These are phyloP conservation scores for Stagonosporopsis tanaceti DNA, from an alignment of 2,329 filamentous ascomycete species.

Conservation along the genomic window DNA sequence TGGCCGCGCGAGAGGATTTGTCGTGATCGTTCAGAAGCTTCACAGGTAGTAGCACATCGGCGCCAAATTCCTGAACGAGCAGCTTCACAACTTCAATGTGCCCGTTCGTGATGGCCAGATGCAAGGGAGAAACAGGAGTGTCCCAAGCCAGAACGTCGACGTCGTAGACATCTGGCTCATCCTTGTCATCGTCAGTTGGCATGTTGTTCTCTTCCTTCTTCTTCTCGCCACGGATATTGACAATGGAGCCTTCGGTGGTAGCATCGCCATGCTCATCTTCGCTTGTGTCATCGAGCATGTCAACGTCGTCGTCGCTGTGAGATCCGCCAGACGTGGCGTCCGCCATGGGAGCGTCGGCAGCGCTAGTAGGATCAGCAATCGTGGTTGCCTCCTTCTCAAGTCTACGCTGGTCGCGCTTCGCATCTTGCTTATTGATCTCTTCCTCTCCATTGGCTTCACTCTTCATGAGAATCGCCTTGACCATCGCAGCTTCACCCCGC, in stretches of 20 bases:
- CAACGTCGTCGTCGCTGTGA: constrained; percentile 59
- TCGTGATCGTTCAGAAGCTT: constrained; percentile 65
- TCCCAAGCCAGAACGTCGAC: constrained; percentile 85
- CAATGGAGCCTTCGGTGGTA: constrained; percentile 78
- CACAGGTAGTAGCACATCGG: constrained; percentile 77
- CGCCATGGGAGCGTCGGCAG: constrained; percentile 22
- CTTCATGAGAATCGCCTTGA: constrained; percentile 75
- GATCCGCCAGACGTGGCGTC: constrained; percentile 50
- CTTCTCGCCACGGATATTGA: constrained; percentile 61
- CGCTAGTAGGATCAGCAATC: constrained; percentile 6
- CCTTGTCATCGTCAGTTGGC: constrained; percentile 62
- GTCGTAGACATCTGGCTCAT: constrained; percentile 81
- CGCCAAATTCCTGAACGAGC: constrained; percentile 75
- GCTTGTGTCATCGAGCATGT: constrained; percentile 60
- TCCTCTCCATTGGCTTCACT: constrained; percentile 77
- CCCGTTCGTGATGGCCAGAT: constrained; percentile 79
- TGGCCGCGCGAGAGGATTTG: constrained; percentile 63
- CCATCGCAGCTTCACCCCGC: constrained; percentile 72
- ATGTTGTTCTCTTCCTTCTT: constrained; percentile 55
- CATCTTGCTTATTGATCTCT: constrained; percentile 66
- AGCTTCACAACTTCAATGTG: constrained; percentile 73
- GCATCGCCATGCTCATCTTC: constrained; percentile 46
- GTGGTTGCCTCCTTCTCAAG: constrained; percentile 20
- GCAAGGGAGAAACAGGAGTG: constrained; percentile 74
- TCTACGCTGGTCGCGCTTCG: constrained; percentile 49